Evolutionary conservation across 768 basidiomycete species (phyloP).

Genomic region (Aureoboletus auriporus): DNA sequence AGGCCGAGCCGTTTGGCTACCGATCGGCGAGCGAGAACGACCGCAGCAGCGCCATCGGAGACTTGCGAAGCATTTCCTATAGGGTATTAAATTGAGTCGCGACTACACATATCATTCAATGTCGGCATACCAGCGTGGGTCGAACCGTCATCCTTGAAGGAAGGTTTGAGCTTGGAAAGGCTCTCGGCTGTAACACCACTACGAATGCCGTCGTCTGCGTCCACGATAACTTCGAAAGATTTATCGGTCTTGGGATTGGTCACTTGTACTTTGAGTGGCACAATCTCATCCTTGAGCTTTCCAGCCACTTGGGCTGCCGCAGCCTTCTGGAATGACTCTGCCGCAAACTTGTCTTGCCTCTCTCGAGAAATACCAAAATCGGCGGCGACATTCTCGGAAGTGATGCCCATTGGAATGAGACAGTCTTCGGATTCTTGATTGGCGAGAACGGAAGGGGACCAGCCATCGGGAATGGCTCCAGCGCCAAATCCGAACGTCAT

Average conservation of each 20-base stretch:
- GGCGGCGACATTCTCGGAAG: conserved; percentile 87
- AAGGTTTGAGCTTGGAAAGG: conserved; percentile 79
- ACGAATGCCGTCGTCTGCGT: conserved; percentile 81
- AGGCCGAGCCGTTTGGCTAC: conserved; percentile 78
- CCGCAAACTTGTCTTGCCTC: conserved; percentile 83
- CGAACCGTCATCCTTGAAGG: conserved; percentile 69
- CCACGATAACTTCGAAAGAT: conserved; percentile 63
- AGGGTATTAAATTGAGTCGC: conserved; percentile 1
- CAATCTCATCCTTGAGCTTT: conserved; percentile 79
- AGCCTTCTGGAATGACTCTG: conserved; percentile 81
- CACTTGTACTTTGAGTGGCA: conserved; percentile 69
- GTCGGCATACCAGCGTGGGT: conserved; percentile 63
- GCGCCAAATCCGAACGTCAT: conserved; percentile 81
- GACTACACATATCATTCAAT: not conserved
- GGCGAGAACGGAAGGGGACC: conserved; percentile 61
- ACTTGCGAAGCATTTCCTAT: conserved; percentile 82
- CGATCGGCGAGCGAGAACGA: conserved; percentile 76
- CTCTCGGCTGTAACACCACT: conserved; percentile 79
- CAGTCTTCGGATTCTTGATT: conserved; percentile 77
- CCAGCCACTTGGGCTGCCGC: conserved; percentile 76
- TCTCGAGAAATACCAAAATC: conserved; percentile 72
- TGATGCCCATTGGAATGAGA: conserved; percentile 87
- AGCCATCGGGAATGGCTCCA: conserved; percentile 49
- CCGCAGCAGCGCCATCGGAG: conserved; percentile 90
- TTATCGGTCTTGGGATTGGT: conserved; percentile 73